Evolutionary conservation across 805 yeast genomes (phyloP), one percentile per base, ranked within the genome.

Genomic region (Lipomyces yamadae): DNA sequence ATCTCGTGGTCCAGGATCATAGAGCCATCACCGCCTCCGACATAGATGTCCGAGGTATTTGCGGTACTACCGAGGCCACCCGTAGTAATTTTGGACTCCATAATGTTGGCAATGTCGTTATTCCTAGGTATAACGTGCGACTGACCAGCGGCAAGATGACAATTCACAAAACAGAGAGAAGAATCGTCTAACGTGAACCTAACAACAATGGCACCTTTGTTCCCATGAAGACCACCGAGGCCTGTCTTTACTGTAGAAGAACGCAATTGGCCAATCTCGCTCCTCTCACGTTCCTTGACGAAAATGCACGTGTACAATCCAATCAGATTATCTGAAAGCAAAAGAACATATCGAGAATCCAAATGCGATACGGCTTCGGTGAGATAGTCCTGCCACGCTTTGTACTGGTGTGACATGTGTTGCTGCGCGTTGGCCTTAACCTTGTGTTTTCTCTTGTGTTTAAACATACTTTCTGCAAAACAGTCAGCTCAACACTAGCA

Each of bases 81-180:
- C 30, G 48, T 82, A 0, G 91, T 89, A 15, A 75, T 70, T 78
- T 73, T 72, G 0, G 76, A 67, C 58, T 75, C 78, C 61, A 88
- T 82, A 39, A 95, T 88, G 0, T 93, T 86, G 70, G 91, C 91
- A 72, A 90, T 91, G 75, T 95, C 96, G 70, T 87, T 88, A 74
- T 91, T 96, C 65, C 99, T 81, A 77, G 94, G 97, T 39, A 88
- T 90, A 13, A 86, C 82, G 74, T 91, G 88, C 66, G 87, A 86
- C 68, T 89, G 84, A 0, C 99, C 99, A 1, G 99, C 99, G 0
- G 98, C 98, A 65, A 95, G 81, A 81, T 95, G 99, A 2, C 96
- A 87, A 2, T 88, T 87, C 11, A 94, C 86, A 70, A 94, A 85
- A 73, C 97, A 91, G 61, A 95, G 78, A 35, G 85, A 85, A 10